phyloP scores from a whole-genome alignment of 768 basidiomycete genomes.

The Tricholoma sp. region DNA sequence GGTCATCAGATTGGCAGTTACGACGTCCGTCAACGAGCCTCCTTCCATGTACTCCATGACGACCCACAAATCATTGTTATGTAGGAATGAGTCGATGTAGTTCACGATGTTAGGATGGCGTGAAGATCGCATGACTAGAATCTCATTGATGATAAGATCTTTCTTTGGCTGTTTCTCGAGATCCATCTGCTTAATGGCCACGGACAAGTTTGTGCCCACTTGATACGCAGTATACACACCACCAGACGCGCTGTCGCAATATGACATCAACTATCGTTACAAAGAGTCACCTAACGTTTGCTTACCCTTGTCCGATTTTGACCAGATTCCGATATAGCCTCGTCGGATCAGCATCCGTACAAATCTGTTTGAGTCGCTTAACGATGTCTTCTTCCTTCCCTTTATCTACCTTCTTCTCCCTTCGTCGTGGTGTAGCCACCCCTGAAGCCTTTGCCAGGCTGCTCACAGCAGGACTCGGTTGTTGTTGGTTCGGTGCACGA shows the following conservation, averaged over 20 bases:
- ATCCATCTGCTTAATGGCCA: constrained; percentile 99
- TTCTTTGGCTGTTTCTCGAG: constrained; percentile 99
- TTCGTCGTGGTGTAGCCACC: constrained; percentile 76
- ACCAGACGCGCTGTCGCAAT: constrained; percentile 77
- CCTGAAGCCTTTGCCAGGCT: constrained; percentile 65
- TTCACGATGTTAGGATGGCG: constrained; percentile 99
- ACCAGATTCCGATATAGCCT: constrained; percentile 86
- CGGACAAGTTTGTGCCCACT: constrained; percentile 88
- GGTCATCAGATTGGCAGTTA: constrained; percentile 93
- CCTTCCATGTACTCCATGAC: constrained; percentile 99
- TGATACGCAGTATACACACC: constrained; percentile 99
- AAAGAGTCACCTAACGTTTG: constrained; percentile 7
- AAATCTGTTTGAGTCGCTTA: constrained; percentile 86
- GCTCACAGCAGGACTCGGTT: constrained; percentile 53
- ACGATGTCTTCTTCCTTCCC: constrained; percentile 86
- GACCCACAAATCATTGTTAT: constrained; percentile 98
- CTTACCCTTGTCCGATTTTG: constrained; percentile 98
- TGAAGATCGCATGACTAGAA: constrained; percentile 96
- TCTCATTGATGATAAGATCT: constrained; percentile 99
- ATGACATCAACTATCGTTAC: constrained; percentile 3
- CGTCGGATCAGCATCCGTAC: constrained; percentile 96
- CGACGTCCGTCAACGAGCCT: constrained; percentile 90
- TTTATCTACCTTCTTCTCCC: constrained; percentile 86
- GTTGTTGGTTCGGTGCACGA: constrained; percentile 42
- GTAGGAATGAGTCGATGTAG: constrained; percentile 96